A percentile compares a stretch with the other conserved stretches of the same genome.
Conservation (phyloP, 345 rosid genomes). For the Camelina neglecta region DNA sequence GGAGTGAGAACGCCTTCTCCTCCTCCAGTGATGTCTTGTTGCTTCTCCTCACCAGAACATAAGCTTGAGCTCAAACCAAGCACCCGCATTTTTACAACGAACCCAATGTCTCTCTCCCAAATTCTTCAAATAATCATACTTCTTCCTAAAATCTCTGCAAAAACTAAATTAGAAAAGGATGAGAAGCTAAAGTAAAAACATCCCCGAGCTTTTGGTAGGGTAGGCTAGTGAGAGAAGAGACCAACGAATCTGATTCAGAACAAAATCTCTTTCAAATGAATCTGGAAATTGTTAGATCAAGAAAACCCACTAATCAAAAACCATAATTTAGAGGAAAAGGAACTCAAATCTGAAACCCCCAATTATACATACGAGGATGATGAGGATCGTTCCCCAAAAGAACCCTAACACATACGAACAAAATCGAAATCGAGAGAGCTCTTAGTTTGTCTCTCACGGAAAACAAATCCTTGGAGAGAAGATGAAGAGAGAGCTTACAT, state of each 20-base stretch:
- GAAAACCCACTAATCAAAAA: conserved; percentile 11
- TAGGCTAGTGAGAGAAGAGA: background rate
- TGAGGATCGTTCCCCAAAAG: background rate
- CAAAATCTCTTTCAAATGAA: conserved; percentile 9
- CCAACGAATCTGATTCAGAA: background rate
- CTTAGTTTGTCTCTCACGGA: background rate
- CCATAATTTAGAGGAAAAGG: background rate
- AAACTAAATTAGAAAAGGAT: background rate
- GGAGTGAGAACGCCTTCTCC: conserved; percentile 40
- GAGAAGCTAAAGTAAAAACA: background rate
- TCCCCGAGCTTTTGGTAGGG: background rate
- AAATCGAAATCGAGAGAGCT: background rate
- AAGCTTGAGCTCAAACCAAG: conserved; percentile 64
- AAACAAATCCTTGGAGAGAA: conserved; percentile 4
- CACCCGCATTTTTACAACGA: conserved; percentile 64
- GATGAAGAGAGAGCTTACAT: conserved; percentile 35
- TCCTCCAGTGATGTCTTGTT: conserved; percentile 41
- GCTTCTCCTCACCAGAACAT: conserved; percentile 55
- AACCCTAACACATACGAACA: conserved; percentile 18
- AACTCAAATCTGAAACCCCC: background rate
- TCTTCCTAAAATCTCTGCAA: conserved; percentile 27
- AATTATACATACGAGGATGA: background rate
- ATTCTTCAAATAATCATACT: conserved; percentile 17
- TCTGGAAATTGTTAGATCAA: background rate
- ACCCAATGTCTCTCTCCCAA: conserved; percentile 22